Evolutionary conservation across 495 filamentous ascomycete species (phyloP), one percentile per base, ranked within the genome.

Genomic region (Xylaria palmicola): DNA sequence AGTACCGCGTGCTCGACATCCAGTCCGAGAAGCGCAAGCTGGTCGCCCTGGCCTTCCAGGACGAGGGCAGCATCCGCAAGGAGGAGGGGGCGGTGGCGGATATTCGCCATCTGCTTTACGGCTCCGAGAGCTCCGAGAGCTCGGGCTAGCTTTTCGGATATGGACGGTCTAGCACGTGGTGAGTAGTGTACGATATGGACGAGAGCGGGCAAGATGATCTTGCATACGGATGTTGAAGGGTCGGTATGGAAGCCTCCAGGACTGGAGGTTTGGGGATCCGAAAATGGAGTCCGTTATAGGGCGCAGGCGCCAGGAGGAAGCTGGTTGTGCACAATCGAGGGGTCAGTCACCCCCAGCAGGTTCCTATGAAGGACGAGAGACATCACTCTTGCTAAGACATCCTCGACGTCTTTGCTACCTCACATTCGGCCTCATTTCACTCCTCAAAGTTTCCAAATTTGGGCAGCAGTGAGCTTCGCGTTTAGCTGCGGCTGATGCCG

Each of bases 1-100:
- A 98, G 72, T 90, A 97, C 67, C 79, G 86, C 0, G 91, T 96
- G 43, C 77, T 96, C 27, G 78, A 83, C n/a, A 83, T 96, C 40
- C 93, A 98, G 74, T 79, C 81, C 41, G 83, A 87, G 60, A 97
- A 98, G 79, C 79, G 93, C 34, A 82, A 88, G 68, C 71, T 98
- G 49, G 91, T 93, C 71, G 81, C 79, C 34, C 83, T 88, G 66
- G 92, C 92, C 0, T 90, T 93, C 69, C 79, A 85, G 52, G 90
- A 93, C 67, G 78, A 61, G 29, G 15, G 55, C n/a, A 47, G 15
- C 30, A 40, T 61, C 20, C 59, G 59, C 22, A 61, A 40, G 22
- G 49, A 55, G 22, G 40, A 61, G 22, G 49, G 59, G 5, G 50
- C 50, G 5, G 59, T 54, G 6, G 20, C 17, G 8, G 29, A 60